These are phyloP conservation scores for Pilobolus umbonatus DNA, from an alignment of 192 early-diverging fungal species.

Conservation along the genomic window DNA sequence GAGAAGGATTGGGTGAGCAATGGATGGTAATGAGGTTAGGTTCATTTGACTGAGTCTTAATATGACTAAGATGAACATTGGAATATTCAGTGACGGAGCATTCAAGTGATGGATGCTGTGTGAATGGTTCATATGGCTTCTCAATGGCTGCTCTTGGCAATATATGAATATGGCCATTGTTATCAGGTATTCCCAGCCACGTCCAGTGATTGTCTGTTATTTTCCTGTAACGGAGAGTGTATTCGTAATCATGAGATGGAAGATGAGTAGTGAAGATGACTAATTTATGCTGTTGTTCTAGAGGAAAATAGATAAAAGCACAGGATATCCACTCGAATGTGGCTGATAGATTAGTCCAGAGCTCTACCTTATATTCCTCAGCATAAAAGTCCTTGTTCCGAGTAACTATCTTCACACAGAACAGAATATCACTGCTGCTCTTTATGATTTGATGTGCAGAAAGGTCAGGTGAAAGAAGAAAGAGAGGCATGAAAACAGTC, in stretches of 20 bases:
- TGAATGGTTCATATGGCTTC: too few species aligned
- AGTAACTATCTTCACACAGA: neutral
- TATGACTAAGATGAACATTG: neutral
- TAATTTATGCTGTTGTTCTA: neutral
- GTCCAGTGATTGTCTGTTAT: neutral
- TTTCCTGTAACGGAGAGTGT: neutral
- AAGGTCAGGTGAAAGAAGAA: neutral
- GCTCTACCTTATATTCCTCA: neutral
- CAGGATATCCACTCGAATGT: neutral
- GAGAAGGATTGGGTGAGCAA: too few species aligned
- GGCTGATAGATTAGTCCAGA: conserved; percentile 4
- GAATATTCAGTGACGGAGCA: too few species aligned
- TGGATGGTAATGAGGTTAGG: too few species aligned
- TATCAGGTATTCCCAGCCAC: neutral
- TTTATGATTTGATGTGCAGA: neutral
- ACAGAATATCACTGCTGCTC: neutral
- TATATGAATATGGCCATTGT: conserved; percentile 4
- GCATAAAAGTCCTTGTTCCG: neutral
- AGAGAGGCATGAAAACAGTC: neutral
- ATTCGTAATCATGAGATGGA: neutral
- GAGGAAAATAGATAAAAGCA: neutral
- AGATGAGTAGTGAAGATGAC: neutral
- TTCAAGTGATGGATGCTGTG: too few species aligned
- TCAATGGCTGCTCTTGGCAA: too few species aligned
- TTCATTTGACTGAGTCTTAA: neutral